Percentiles rank a stretch among this genome's conserved stretches.
These are phyloP conservation scores for Linnemannia elongata DNA, from an alignment of 192 early-diverging fungal genomes.

Conservation along the genomic window DNA sequence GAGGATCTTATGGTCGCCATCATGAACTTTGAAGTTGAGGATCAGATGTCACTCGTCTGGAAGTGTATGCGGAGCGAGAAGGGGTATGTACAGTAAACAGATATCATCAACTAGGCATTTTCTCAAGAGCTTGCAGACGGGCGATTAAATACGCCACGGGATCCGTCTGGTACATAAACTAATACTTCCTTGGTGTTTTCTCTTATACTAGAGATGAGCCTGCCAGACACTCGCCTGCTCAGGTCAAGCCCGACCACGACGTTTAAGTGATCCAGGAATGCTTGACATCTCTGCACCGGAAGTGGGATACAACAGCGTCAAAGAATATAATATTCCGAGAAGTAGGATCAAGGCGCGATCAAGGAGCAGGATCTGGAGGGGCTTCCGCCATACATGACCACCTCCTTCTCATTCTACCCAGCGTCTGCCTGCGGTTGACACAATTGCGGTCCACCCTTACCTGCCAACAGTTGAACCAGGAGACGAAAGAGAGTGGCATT, in stretches of 20 bases:
- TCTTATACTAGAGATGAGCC: constrained; percentile 29
- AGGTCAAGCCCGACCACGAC: constrained; percentile 33
- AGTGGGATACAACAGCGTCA: neutral
- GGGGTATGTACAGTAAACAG: constrained; percentile 31
- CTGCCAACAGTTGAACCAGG: too few relatives aligned
- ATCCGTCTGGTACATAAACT: neutral
- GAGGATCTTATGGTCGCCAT: constrained; percentile 52
- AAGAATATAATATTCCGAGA: neutral
- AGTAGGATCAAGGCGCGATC: neutral
- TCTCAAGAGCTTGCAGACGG: too few relatives aligned
- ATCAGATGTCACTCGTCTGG: constrained; percentile 47
- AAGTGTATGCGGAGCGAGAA: constrained; percentile 49
- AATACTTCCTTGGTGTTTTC: neutral
- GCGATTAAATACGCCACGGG: neutral
- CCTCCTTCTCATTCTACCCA: too few relatives aligned
- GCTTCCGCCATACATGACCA: too few relatives aligned
- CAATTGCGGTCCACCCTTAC: too few relatives aligned
- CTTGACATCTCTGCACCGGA: neutral
- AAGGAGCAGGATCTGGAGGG: too few relatives aligned
- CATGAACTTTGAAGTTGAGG: constrained; percentile 42
- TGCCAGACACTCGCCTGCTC: constrained; percentile 22
- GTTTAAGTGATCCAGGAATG: neutral
- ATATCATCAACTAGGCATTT: too few relatives aligned
- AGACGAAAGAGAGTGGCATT: too few relatives aligned
- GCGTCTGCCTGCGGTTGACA: too few relatives aligned